Evolutionary conservation across 768 basidiomycete genomes (phyloP).

Genomic region (Russula earlei): DNA sequence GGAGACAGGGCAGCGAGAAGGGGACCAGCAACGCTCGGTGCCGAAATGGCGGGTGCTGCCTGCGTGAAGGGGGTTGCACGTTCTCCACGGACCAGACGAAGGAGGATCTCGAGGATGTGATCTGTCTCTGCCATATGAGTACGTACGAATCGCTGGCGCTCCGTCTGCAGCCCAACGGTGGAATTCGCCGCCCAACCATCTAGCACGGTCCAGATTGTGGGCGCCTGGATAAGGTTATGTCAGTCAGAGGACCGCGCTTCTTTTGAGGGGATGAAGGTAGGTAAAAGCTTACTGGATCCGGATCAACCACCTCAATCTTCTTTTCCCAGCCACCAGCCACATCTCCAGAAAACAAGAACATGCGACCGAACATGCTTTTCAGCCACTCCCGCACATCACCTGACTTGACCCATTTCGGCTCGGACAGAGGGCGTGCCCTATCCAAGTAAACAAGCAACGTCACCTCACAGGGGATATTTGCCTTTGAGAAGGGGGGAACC

Average conservation of each 20-base stretch:
- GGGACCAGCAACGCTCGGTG: constrained; percentile 57
- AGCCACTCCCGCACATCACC: constrained; percentile 94
- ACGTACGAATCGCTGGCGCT: constrained; percentile 81
- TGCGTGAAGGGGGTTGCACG: constrained; percentile 65
- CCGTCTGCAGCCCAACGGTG: constrained; percentile 58
- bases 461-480: constrained; percentile 41
- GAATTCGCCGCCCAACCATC: constrained; percentile 88
- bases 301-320: constrained; percentile 86
- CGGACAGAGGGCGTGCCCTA: constrained; percentile 78
- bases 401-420: constrained; percentile 94
- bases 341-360: constrained; percentile 80
- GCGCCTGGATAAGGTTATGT: constrained; percentile 47
- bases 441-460: constrained; percentile 77
- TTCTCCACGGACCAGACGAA: constrained; percentile 87
- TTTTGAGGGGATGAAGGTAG: neutral
- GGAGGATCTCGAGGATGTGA: constrained; percentile 86
- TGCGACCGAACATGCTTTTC: constrained; percentile 76
- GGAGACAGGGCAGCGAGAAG: constrained; percentile 59
- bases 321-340: constrained; percentile 90
- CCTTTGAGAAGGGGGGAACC: constrained; percentile 63
- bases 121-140: constrained; percentile 81
- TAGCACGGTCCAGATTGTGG: constrained; percentile 84
- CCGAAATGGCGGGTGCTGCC: constrained; percentile 49
- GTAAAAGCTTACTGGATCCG: constrained; percentile 69
- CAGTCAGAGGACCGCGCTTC: constrained; percentile 4